Conservation (phyloP, 345 rosid species). For the Salix brachista region DNA sequence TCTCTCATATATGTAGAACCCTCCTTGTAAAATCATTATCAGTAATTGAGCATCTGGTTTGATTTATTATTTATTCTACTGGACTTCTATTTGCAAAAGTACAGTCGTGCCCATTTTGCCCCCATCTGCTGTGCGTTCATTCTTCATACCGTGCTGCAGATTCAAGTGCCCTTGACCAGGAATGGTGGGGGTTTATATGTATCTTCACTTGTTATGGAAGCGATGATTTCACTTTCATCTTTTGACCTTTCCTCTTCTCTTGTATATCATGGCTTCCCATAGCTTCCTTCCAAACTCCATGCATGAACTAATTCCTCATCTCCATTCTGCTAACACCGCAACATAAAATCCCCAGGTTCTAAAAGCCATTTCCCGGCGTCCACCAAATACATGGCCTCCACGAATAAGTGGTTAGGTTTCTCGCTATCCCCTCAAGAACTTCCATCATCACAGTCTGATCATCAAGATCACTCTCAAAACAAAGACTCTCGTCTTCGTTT, state of each 20-base stretch:
- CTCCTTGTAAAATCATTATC: neutral
- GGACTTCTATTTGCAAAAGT: neutral
- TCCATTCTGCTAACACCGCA: neutral
- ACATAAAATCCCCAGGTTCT: neutral
- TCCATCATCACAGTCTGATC: conserved; percentile 13
- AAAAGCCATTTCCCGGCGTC: neutral
- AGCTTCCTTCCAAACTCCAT: conserved; percentile 8
- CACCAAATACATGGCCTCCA: conserved; percentile 11
- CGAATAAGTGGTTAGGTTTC: conserved; percentile 30
- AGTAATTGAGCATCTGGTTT: neutral
- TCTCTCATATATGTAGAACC: neutral
- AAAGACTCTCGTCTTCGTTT: conserved; percentile 16
- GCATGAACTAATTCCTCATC: conserved; percentile 19
- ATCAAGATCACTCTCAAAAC: conserved; percentile 19
- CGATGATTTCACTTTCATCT: conserved; percentile 15
- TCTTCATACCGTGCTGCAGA: neutral
- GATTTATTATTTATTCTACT: neutral
- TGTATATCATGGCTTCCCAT: neutral
- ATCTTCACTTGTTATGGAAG: conserved; percentile 20
- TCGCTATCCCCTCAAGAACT: conserved; percentile 24
- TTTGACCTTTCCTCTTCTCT: conserved; percentile 25
- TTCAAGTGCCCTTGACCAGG: conserved; percentile 10
- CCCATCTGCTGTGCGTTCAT: neutral
- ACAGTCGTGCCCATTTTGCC: conserved; percentile 1
- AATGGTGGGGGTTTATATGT: conserved; percentile 20